phyloP scores from a whole-genome alignment of 202 grass and related monocot genomes.

The Alloteropsis angusta region DNA sequence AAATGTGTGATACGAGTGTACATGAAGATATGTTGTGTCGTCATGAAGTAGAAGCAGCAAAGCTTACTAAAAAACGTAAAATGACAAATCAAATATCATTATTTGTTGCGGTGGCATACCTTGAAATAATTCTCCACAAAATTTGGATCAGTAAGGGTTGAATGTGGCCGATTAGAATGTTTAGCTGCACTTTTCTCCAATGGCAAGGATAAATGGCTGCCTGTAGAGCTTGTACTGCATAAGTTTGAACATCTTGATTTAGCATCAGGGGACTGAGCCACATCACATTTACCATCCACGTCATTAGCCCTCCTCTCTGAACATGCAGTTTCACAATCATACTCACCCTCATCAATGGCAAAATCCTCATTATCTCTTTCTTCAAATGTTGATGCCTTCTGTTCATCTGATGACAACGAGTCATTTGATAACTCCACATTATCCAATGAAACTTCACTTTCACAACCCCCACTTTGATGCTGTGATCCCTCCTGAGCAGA shows the following conservation, averaged over 20 bases:
- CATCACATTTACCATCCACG: slow-evolving; percentile 24
- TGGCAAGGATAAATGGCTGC: slow-evolving; percentile 7
- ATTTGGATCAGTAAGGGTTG: slow-evolving; percentile 77
- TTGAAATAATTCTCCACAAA: slow-evolving; percentile 99
- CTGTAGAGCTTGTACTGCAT: slow-evolving; percentile 35
- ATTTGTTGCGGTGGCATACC: slow-evolving; percentile 31
- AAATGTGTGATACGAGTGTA: neutral
- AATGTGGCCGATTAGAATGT: slow-evolving; percentile 53
- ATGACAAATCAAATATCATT: neutral
- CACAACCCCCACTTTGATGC: neutral
- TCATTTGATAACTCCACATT: slow-evolving; percentile 32
- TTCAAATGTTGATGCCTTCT: slow-evolving; percentile 25
- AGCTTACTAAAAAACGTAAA: slow-evolving; percentile 10
- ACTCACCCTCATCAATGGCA: slow-evolving; percentile 12
- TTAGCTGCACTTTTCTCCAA: slow-evolving; percentile 32
- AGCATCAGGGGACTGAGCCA: slow-evolving; percentile 27
- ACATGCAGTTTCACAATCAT: slow-evolving; percentile 37
- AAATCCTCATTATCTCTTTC: slow-evolving; percentile 29
- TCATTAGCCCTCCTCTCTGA: slow-evolving; percentile 30
- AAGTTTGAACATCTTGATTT: slow-evolving; percentile 37
- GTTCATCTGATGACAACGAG: slow-evolving; percentile 21
- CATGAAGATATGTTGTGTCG: neutral
- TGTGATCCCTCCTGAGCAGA: slow-evolving; percentile 33
- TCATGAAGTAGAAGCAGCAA: slow-evolving; percentile 3
- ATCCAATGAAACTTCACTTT: slow-evolving; percentile 25